Base-by-base conservation (phyloP, 805 yeast genomes). In the Starmera pachycereana region DNA sequence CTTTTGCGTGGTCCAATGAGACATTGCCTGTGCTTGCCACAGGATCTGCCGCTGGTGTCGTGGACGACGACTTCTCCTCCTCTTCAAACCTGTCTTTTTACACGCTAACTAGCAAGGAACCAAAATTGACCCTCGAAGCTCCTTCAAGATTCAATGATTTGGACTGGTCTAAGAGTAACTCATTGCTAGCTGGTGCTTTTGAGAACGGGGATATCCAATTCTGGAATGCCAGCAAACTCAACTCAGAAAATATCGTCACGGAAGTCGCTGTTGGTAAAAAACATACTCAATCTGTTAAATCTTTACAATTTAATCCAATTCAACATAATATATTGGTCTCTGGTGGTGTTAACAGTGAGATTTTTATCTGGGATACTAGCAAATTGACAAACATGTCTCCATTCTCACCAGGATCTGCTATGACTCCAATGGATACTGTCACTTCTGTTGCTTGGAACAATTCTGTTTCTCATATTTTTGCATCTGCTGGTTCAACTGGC, bases 31-130 rank as follows among this genome's bases (percentile, higher is more conserved):
- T 75, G 40, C 58, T 92, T 48, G 97, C 88, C 18, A 76, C 96
- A 2, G 98, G 96, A 18, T 83, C 96, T 0, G 83, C 86, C n/a
- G 89, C 97, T 0, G 97, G 97, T 8, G 94, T 96, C 12, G 82
- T 92, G 51, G 96, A 87, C 57, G 84, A 83, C 34, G 78, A 81
- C 56, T 89, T 89, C 61, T 78, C 89, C 33, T 77, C 92, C 16
- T 71, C 78, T 27, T 78, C 96, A 2, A 62, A 72, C n/a, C 64
- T 92, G 42, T 89, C 87, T 52, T 68, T 92, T 44, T 82, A 94
- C 84, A 78, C 82, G 44, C 71, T 84, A 9, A 43, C 57, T 29
- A 51, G 50, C 12, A 47, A 56, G 32, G 53, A 62, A 14, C 74
- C 81, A 8, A 45, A 68, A n/a, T 63, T 62, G 14, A 55, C 73